A percentile compares a stretch with the other conserved stretches of the same genome.
Conservation (phyloP, 768 basidiomycete species). For the Imleria badia region DNA sequence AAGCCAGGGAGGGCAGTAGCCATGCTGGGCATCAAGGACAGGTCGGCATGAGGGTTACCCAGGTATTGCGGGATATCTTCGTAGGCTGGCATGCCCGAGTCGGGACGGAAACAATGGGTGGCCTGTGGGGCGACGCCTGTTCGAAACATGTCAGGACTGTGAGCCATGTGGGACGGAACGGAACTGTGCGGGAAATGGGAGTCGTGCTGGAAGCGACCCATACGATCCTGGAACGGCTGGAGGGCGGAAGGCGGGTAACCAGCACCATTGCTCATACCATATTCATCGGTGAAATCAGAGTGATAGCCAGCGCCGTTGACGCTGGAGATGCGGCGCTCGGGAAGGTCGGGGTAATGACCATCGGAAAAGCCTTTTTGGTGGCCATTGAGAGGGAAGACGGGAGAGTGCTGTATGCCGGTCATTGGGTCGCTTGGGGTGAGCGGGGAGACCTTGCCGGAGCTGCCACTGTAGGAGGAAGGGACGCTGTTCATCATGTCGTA, state of each 20-base stretch:
- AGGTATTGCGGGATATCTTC: constrained; percentile 62
- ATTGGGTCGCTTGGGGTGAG: constrained; percentile 69
- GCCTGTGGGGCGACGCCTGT: constrained; percentile 66
- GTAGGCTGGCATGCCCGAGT: constrained; percentile 49
- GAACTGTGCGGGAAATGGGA: constrained; percentile 49
- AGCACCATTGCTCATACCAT: constrained; percentile 46
- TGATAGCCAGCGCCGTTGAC: constrained; percentile 47
- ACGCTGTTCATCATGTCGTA: constrained; percentile 68
- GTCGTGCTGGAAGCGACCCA: constrained; percentile 56
- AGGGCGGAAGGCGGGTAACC: constrained; percentile 50
- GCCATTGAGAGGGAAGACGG: constrained; percentile 45
- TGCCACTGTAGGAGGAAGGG: constrained; percentile 54
- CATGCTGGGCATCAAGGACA: constrained; percentile 61
- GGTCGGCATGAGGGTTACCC: constrained; percentile 51
- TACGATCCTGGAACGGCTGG: constrained; percentile 59
- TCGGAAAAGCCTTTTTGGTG: constrained; percentile 58
- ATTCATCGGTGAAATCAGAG: constrained; percentile 66
- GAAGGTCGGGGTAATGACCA: constrained; percentile 54
- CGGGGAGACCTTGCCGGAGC: constrained; percentile 75
- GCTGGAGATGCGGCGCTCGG: constrained; percentile 57
- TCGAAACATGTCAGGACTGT: constrained; percentile 57
- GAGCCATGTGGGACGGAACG: constrained; percentile 51
- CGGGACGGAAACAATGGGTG: constrained; percentile 59
- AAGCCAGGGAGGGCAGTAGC: constrained; percentile 64
- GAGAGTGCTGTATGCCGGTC: constrained; percentile 52